Evolutionary conservation across 345 rosid genomes (phyloP), one percentile per base, ranked within the genome.

Genomic region (Linum trigynum): DNA sequence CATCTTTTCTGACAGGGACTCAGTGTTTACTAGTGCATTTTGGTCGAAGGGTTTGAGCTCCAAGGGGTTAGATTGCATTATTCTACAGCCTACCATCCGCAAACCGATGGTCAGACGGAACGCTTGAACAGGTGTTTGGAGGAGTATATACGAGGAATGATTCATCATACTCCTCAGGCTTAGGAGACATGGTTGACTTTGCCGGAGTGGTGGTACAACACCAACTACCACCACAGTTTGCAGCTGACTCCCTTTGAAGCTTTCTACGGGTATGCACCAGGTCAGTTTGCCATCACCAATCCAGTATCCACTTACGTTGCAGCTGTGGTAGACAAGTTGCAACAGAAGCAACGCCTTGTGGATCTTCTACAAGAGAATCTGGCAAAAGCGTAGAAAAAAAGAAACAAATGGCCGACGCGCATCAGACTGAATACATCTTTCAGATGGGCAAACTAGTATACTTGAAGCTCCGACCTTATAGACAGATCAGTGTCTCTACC

Each of bases 81-180:
- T 14, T 6, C 9, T 14, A 63, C 55, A 10, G 11, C 53, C 16
- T 63, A 63, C 55, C 65, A 63, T 41, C 55, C 65, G 11, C 53
- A 48, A 14, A 48, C 53, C 9, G 53, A 48, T 48, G 53, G 53
- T 14, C 53, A 48, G 53, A 6, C 53, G 14, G 14, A 48, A 48
- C 53, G 14, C 14, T 14, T 48, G 0, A 48, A 48, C 14, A 7
- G 1, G 53, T 63, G 65, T 16, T 23, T 63, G n/a, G 65, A 63
- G 23, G 4, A 16, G 2, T 40, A 63, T 11, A 17, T 63, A 23
- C 32, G 32, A 23, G 32, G 32, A 23, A 23, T 23, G 32, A 23
- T 23, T 23, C 32, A 23, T 23, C 32, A 23, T 23, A 23, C 32
- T 23, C 32, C 32, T 23, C 32, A 23, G 32, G 32, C 32, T 23